Evolutionary conservation across 805 yeast species (phyloP).

Genomic region (Candida patagonica): DNA sequence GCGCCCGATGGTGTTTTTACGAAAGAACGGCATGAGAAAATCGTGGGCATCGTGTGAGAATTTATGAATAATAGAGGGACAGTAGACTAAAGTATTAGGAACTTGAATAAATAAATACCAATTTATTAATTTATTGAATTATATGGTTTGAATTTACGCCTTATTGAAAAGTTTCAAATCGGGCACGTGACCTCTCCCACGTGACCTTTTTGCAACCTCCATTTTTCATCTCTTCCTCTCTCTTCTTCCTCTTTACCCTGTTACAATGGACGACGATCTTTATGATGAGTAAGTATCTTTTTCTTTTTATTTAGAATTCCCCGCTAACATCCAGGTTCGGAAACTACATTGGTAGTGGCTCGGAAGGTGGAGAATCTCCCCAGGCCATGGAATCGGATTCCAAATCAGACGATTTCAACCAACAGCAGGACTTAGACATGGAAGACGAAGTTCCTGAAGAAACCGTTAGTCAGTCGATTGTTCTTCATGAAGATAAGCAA

Average conservation of each 20-base stretch:
- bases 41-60: no score
- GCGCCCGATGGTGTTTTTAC: no score
- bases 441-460: slow-evolving; percentile 8
- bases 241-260: not conserved
- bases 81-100: no score
- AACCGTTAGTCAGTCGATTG: slow-evolving; percentile 23
- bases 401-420: slow-evolving; percentile 13
- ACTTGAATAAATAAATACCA: no score
- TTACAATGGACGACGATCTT: slow-evolving; percentile 44
- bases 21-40: no score
- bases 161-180: no score
- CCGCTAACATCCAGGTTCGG: slow-evolving; percentile 24
- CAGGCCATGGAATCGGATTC: slow-evolving; percentile 13
- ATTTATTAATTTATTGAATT: no score
- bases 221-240: not conserved
- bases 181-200: not conserved
- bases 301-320: not conserved
- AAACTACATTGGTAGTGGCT: slow-evolving; percentile 27
- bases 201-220: not conserved
- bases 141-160: no score
- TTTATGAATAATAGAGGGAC: no score
- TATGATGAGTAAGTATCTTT: slow-evolving; percentile 57
- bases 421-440: slow-evolving; percentile 8
- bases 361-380: slow-evolving; percentile 14
- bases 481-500: slow-evolving; percentile 38